Evolutionary conservation across 345 rosid genomes (phyloP), one percentile per base, ranked within the genome.

Genomic region (Raphanus raphanistrum): DNA sequence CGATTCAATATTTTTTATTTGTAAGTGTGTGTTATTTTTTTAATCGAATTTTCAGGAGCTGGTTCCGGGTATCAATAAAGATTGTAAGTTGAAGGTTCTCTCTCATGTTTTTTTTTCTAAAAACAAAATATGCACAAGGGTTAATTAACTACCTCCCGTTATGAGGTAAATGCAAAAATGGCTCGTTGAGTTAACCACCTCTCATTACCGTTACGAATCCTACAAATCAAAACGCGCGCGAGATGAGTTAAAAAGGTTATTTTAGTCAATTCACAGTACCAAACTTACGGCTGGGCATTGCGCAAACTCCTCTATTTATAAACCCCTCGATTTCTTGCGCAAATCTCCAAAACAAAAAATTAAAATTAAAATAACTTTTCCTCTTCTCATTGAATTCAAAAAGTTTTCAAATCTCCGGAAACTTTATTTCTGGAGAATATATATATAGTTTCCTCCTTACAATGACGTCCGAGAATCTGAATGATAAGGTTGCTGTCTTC

Each of bases 401-500:
- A 50, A 50, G 2, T 52, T 59, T 54, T 17, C 26, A 15, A 10
- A 35, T 63, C 75, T 79, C 60, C 61, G 38, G 62, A 29, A 1
- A 12, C 32, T 12, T 43, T 6, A 17, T 73, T 70, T 17, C 61
- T 68, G 70, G 76, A 62, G 72, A 52, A 61, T 12, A 61, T 12
- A 61, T 12, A 32, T n/a, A 12, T 35, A 16, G 25, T 26, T 69
- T 69, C 52, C 26, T 52, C 79, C 57, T 38, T 16, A 64, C 45
- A 77, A 70, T 95, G 99, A 92, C 96, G 68, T 84, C 86, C 43
- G 96, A 90, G 9, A 81, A 45, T 67, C 82, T 75, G 57, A 80
- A 80, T 65, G 99, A 92, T 81, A 95, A 88, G 89, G 83, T 82
- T 76, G 80, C 84, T 31, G 82, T 95, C 71, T 92, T 95, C 79